Percentiles rank a stretch among this genome's conserved stretches.
Conservation (phyloP, 176 grass and related monocot genomes). For the Bolboschoenus planiculmis region DNA sequence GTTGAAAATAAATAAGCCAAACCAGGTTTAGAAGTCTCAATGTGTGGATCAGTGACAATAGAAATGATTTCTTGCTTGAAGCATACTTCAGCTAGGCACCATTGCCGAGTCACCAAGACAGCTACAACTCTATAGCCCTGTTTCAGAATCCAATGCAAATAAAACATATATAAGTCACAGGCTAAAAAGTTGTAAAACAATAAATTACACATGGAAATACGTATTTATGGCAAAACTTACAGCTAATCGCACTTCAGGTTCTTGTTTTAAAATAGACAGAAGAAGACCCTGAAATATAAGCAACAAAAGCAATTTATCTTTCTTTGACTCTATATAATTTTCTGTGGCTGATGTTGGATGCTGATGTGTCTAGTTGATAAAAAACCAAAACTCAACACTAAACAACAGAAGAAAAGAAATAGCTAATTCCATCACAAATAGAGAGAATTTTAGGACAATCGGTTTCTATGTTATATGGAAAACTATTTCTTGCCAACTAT, state of each 20-base stretch:
- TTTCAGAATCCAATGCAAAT: constrained; percentile 8
- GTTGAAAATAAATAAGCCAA: not conserved
- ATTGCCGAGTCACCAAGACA: constrained; percentile 54
- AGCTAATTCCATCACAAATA: not conserved
- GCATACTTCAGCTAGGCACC: constrained; percentile 79
- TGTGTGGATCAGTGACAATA: constrained; percentile 57
- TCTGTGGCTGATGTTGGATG: not conserved
- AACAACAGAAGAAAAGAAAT: not conserved
- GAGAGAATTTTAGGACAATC: not conserved
- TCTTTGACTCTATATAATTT: not conserved
- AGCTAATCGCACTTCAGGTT: constrained; percentile 68
- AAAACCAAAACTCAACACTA: constrained; percentile 1
- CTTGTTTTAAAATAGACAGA: constrained; percentile 67
- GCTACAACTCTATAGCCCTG: constrained; percentile 74
- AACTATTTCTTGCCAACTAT: constrained; percentile 3
- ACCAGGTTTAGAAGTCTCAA: constrained; percentile 74
- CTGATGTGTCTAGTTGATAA: not conserved
- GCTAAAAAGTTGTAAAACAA: constrained; percentile 9
- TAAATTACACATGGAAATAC: constrained; percentile 9
- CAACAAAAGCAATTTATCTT: not conserved
- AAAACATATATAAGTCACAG: not conserved
- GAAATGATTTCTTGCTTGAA: constrained; percentile 64
- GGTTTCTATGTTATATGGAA: not conserved
- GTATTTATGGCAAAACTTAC: constrained; percentile 44
- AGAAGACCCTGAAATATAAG: constrained; percentile 55